Evolutionary conservation across 2,329 filamentous ascomycete species (phyloP), one percentile per base, ranked within the genome.

Genomic region (Alternaria gansuensis): DNA sequence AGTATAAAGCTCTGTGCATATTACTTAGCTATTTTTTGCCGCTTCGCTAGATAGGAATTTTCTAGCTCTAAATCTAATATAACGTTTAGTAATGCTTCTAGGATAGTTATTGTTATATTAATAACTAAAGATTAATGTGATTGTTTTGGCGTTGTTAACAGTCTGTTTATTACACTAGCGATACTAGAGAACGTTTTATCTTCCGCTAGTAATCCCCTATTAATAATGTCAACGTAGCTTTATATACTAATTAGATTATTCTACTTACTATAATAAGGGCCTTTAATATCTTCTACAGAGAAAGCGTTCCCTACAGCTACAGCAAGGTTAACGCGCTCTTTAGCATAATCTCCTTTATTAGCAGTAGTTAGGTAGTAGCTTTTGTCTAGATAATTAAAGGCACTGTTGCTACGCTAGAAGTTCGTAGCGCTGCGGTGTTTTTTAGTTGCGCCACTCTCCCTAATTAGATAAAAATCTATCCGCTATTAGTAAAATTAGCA

Each of bases 241-340:
- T 49, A 48, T 55, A 26, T 23, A 57, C 37, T 53, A 17, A 53
- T 62, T 6, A 13, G 53, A 54, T 37, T 33, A 41, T 59, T 24
- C 33, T 13, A 65, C 63, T 63, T n/a, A 65, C 60, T 33, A 63
- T 57, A 10, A 50, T 36, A 49, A 53, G 57, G 36, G 54, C 36
- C 11, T 40, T 61, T 21, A 26, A 54, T 50, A 34, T 49, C 33
- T 24, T 57, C 34, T 51, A 24, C 46, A 29, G 59, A 60, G 63
- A 66, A 57, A 54, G 55, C 46, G 45, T 51, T 28, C 58, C 26
- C 17, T 54, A 48, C 21, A 34, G 51, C 34, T 54, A n/a, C 33
- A 13, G 23, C 2, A 8, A 46, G 33, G 33, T 54, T 2, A 34
- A 26, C 4, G 21, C 34, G 11, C 41, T 40, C 17, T 40, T 21